A percentile compares a stretch with the other conserved stretches of the same genome.
These are phyloP conservation scores for Clarkia xantiana DNA, from an alignment of 345 rosid species.

Conservation along the genomic window DNA sequence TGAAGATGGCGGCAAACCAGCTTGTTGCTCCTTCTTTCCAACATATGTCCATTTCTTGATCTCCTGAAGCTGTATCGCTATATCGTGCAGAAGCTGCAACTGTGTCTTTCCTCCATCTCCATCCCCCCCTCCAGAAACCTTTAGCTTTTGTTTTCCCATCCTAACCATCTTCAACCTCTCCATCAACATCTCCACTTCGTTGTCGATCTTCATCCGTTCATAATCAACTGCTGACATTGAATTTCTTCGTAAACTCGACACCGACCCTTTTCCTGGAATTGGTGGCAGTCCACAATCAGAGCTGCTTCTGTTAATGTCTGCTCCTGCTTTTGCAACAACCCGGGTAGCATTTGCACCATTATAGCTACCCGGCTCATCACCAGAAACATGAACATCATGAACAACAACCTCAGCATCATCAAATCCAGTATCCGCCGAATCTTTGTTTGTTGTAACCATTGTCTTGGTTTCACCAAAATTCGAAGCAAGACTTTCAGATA, in stretches of 20 bases:
- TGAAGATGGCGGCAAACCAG: constrained; percentile 33
- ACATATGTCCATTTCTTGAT: constrained; percentile 24
- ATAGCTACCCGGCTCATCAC: constrained; percentile 11
- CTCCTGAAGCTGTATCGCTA: constrained; percentile 29
- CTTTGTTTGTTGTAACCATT: neutral
- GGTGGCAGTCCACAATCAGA: constrained; percentile 16
- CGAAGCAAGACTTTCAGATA: constrained; percentile 9
- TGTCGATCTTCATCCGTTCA: constrained; percentile 33
- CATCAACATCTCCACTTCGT: constrained; percentile 38
- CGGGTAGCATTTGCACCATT: constrained; percentile 1
- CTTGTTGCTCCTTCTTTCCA: constrained; percentile 26
- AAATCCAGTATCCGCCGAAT: neutral
- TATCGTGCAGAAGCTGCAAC: constrained; percentile 37
- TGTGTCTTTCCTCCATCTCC: constrained; percentile 23
- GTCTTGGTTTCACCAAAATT: constrained; percentile 6
- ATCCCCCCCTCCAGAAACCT: constrained; percentile 18
- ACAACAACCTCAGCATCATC: constrained; percentile 11
- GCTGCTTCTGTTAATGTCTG: constrained; percentile 18
- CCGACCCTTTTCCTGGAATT: constrained; percentile 7
- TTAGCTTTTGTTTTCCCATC: constrained; percentile 29
- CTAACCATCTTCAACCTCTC: constrained; percentile 30
- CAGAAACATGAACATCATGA: constrained; percentile 37
- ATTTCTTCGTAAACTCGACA: constrained; percentile 14
- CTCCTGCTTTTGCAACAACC: constrained; percentile 6
- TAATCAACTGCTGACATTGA: constrained; percentile 26